phyloP scores from a whole-genome alignment of 805 yeast genomes.

The Myxozyma vanderwaltii region DNA sequence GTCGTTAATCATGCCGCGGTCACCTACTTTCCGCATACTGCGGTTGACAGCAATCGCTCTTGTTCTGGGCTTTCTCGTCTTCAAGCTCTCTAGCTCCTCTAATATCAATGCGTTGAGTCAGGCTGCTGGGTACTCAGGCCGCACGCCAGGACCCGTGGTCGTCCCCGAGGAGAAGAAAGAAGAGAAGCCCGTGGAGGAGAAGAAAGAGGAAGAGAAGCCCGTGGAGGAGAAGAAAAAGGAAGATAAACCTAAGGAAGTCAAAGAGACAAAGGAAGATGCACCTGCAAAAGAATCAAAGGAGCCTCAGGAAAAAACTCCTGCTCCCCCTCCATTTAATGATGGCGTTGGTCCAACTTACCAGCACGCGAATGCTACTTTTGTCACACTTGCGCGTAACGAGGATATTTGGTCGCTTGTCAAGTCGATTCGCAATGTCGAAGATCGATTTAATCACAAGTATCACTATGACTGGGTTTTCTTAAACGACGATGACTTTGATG shows the following conservation, averaged over 20 bases:
- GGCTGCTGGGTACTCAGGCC: constrained; percentile 19
- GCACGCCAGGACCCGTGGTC: background rate
- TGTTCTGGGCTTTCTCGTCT: constrained; percentile 18
- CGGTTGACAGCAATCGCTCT: constrained; percentile 21
- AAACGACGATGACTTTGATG: constrained; percentile 74
- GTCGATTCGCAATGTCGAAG: constrained; percentile 72
- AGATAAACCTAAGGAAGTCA: background rate
- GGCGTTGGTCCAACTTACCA: constrained; percentile 19
- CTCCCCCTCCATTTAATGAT: constrained; percentile 11
- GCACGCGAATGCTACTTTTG: constrained; percentile 60
- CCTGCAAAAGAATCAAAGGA: background rate
- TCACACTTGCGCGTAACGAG: constrained; percentile 68
- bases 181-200: background rate
- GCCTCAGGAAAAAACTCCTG: background rate
- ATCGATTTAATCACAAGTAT: constrained; percentile 71
- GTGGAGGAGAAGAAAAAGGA: constrained; percentile 7
- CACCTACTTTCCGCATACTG: constrained; percentile 24
- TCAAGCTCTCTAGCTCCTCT: constrained; percentile 23
- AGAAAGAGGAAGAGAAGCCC: background rate
- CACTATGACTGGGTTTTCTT: constrained; percentile 92
- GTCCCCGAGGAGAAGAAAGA: constrained; percentile 3
- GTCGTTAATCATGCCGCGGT: constrained; percentile 21
- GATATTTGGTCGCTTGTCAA: constrained; percentile 60
- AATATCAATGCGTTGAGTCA: constrained; percentile 18
- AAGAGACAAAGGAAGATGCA: constrained; percentile 1